These are phyloP conservation scores for Hanseniaspora sp. DNA, from an alignment of 1,139 yeast genomes.

Conservation along the genomic window DNA sequence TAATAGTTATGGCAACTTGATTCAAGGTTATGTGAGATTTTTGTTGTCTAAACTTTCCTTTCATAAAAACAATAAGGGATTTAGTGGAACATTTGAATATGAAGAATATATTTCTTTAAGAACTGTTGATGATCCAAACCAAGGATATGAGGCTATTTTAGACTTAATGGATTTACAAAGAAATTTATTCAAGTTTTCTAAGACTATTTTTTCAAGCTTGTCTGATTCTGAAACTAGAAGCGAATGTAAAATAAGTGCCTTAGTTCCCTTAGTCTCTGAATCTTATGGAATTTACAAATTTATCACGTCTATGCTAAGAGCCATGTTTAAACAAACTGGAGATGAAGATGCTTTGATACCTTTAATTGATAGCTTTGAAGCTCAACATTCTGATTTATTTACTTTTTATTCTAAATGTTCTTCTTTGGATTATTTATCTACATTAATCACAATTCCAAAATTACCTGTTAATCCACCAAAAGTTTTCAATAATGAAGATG, in stretches of 20 bases:
- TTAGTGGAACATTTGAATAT: conserved; percentile 91
- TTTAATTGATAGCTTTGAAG: conserved; percentile 55
- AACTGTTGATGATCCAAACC: conserved; percentile 86
- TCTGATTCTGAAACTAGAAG: conserved; percentile 44
- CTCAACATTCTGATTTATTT: conserved; percentile 70
- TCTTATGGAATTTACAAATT: conserved; percentile 88
- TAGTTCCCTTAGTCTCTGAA: conserved; percentile 88
- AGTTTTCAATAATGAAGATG: conserved; percentile 32
- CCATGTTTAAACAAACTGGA: conserved; percentile 67
- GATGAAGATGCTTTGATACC: conserved; percentile 71
- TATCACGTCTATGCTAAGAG: conserved; percentile 80
- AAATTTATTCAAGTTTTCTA: conserved; percentile 67
- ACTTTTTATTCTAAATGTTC: conserved; percentile 89
- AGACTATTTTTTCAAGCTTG: conserved; percentile 64
- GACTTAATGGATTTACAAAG: conserved; percentile 85
- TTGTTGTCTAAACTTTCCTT: conserved; percentile 66
- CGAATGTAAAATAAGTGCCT: conserved; percentile 75
- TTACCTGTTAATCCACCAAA: conserved; percentile 66
- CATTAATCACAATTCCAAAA: conserved; percentile 77
- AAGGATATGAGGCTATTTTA: conserved; percentile 81
- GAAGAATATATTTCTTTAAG: conserved; percentile 85
- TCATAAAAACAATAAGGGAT: conserved; percentile 76
- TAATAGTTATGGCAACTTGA: conserved; percentile 58
- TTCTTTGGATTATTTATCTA: conserved; percentile 68
- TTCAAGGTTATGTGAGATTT: conserved; percentile 63